Percentiles rank a stretch among this genome's conserved stretches.
Conservation (phyloP, 306 rosid genomes). For the Hippophae gyantsensis region DNA sequence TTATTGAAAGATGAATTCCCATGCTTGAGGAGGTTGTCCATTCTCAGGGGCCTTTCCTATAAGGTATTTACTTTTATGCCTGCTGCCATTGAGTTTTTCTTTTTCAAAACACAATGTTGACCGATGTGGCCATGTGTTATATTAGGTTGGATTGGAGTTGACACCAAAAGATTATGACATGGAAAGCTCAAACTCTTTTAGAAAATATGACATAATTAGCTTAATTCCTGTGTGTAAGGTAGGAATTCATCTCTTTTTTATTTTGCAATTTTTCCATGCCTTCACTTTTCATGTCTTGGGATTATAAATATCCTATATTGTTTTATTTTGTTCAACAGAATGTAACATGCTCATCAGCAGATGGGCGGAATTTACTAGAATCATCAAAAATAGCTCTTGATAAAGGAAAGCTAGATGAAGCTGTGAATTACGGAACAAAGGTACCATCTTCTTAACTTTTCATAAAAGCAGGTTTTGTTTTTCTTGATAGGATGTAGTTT, state of each 20-base stretch:
- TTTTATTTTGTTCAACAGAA: constrained; percentile 40
- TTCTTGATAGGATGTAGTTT: constrained; percentile 3
- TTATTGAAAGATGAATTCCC: constrained; percentile 56
- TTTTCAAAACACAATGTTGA: constrained; percentile 11
- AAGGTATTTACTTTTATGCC: constrained; percentile 37
- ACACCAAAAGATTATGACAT: constrained; percentile 78
- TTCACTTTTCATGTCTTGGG: background rate
- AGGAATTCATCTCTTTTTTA: constrained; percentile 6
- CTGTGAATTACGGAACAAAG: constrained; percentile 89
- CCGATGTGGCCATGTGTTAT: background rate
- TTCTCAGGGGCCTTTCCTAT: constrained; percentile 85
- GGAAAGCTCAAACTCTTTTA: constrained; percentile 63
- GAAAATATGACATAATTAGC: constrained; percentile 60
- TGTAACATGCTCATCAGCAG: constrained; percentile 75
- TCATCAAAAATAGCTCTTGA: constrained; percentile 90
- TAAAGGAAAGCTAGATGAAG: constrained; percentile 97
- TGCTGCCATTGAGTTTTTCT: background rate
- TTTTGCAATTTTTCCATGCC: background rate
- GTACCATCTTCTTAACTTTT: constrained; percentile 27
- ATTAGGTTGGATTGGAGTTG: constrained; percentile 82
- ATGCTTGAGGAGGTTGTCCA: constrained; percentile 66
- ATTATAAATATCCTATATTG: background rate
- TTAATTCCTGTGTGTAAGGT: constrained; percentile 95
- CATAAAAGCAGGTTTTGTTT: constrained; percentile 1
- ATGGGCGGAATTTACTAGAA: constrained; percentile 86